A percentile compares a stretch with the other conserved stretches of the same genome.
phyloP scores from a whole-genome alignment of 345 rosid genomes.

The Theobroma cacao region DNA sequence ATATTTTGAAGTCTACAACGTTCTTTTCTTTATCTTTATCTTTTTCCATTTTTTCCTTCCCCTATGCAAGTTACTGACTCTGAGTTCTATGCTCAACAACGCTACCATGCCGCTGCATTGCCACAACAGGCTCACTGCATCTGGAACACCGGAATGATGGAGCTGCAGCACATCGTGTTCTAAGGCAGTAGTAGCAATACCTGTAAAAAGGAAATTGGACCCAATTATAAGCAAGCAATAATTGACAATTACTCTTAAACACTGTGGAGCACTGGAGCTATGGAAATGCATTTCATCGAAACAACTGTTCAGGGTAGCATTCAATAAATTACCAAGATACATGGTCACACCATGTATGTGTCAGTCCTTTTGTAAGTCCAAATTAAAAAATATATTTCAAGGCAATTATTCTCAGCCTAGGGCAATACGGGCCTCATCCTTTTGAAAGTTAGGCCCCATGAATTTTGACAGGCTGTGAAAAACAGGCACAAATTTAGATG shows the following conservation, averaged over 20 bases:
- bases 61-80: neutral
- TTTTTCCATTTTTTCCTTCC: neutral
- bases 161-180: conserved; percentile 80
- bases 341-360: neutral
- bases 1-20: neutral
- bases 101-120: conserved; percentile 74
- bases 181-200: conserved; percentile 91
- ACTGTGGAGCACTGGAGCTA: conserved; percentile 6
- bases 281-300: neutral
- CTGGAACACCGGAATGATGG: conserved; percentile 72
- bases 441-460: neutral
- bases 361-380: neutral
- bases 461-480: neutral
- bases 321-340: neutral
- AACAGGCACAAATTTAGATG: neutral
- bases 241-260: neutral
- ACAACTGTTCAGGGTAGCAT: neutral
- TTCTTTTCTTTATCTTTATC: neutral
- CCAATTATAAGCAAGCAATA: neutral
- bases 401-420: neutral
- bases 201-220: conserved; percentile 40
- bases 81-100: conserved; percentile 20
- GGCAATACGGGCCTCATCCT: neutral
- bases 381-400: neutral
- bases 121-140: conserved; percentile 75